Percentiles rank a stretch among this genome's conserved stretches.
Conservation (phyloP, 2,329 filamentous ascomycete species). For the Scytalidium lignicola region DNA sequence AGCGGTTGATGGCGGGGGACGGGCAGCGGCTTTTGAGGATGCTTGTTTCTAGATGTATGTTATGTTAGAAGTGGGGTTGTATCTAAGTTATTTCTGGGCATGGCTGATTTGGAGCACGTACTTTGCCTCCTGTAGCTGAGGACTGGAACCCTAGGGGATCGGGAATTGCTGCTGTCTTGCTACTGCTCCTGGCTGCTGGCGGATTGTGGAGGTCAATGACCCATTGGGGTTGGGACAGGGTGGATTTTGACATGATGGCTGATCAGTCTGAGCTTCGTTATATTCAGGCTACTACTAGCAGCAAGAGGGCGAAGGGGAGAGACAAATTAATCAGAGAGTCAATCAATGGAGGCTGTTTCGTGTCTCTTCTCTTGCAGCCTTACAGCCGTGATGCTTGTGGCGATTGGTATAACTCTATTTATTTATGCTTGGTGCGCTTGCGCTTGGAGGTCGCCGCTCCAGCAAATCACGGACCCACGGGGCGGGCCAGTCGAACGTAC, state of each 20-base stretch:
- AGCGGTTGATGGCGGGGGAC: constrained; percentile 66
- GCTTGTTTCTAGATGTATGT: constrained; percentile 31
- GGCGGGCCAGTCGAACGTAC: background rate
- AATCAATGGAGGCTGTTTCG: too few relatives aligned
- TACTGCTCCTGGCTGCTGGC: constrained; percentile 58
- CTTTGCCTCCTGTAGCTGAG: constrained; percentile 50
- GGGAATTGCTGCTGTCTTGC: constrained; percentile 63
- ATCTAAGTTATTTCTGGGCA: too few relatives aligned
- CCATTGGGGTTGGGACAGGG: constrained; percentile 63
- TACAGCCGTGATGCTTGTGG: too few relatives aligned
- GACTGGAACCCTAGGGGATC: constrained; percentile 82
- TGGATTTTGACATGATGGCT: constrained; percentile 20
- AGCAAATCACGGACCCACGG: background rate
- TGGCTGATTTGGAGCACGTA: constrained; percentile 25
- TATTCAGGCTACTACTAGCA: too few relatives aligned
- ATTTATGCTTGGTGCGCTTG: too few relatives aligned
- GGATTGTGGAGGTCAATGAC: constrained; percentile 72
- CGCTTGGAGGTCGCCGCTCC: background rate
- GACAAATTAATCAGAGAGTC: too few relatives aligned
- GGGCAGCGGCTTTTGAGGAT: constrained; percentile 35
- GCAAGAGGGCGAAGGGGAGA: too few relatives aligned
- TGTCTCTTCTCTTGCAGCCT: too few relatives aligned
- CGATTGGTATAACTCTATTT: too few relatives aligned
- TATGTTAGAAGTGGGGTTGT: constrained; percentile 10
- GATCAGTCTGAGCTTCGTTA: background rate